Conservation (phyloP, 176 grass and related monocot species). For the Saccharum officinarum region DNA sequence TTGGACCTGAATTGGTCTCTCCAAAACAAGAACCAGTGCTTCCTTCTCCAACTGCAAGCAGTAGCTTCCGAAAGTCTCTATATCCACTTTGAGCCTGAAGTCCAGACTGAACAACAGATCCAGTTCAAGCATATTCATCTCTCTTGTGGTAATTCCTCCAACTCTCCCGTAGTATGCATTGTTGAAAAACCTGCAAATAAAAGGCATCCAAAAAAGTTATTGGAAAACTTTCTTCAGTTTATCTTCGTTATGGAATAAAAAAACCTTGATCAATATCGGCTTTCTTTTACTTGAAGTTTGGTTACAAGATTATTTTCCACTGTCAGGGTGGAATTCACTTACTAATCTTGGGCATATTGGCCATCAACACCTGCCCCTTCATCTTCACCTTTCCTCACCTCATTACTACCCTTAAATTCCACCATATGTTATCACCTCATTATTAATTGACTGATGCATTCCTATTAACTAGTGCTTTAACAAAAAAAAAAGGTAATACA, state of each 20-base stretch:
- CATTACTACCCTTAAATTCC: not conserved
- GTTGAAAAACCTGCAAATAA: conserved; percentile 72
- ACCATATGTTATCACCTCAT: not conserved
- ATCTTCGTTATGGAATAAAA: not conserved
- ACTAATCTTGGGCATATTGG: not conserved
- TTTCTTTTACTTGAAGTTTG: not conserved
- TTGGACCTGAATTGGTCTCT: conserved; percentile 62
- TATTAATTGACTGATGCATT: no score
- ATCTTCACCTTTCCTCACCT: not conserved
- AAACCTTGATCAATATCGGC: not conserved
- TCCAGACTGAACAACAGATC: conserved; percentile 85
- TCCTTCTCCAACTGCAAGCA: conserved; percentile 81
- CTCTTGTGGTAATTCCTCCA: conserved; percentile 80
- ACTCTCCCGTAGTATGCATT: conserved; percentile 89
- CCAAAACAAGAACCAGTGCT: conserved; percentile 39
- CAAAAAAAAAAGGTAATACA: not conserved
- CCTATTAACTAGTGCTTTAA: no score
- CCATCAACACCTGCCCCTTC: not conserved
- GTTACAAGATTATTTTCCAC: not conserved
- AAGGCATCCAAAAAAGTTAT: not conserved
- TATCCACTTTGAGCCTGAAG: conserved; percentile 81
- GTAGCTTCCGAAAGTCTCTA: conserved; percentile 65
- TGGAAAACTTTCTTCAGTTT: not conserved
- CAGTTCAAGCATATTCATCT: conserved; percentile 83
- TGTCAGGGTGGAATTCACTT: not conserved